Conservation (phyloP, 495 filamentous ascomycete genomes). For the Lepraria neglecta region DNA sequence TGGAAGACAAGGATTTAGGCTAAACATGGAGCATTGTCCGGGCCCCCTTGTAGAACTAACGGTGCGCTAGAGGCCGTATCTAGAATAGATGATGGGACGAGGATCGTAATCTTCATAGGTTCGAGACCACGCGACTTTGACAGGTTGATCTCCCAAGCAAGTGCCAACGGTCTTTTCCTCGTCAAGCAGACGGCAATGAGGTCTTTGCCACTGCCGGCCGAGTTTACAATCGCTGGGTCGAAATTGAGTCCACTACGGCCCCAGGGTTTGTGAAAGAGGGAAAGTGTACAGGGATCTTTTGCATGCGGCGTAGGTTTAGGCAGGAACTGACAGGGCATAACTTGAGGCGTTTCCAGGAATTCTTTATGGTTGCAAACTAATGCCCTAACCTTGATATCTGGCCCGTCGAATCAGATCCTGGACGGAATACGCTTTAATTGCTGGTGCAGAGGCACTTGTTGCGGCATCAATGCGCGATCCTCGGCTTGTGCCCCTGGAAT, state of each 20-base stretch:
- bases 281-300: constrained; percentile 1
- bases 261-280: not conserved
- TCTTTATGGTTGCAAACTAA: not conserved
- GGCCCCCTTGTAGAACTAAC: too few relatives aligned
- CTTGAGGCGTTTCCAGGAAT: constrained; percentile 5
- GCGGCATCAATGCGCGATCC: constrained; percentile 7
- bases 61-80: too few relatives aligned
- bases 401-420: not conserved
- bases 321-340: not conserved
- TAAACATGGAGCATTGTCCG: too few relatives aligned
- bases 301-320: not conserved
- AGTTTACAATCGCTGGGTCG: too few relatives aligned
- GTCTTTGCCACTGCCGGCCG: too few relatives aligned
- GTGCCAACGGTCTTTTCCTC: not conserved
- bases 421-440: not conserved
- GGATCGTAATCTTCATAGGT: not conserved
- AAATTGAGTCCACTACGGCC: not conserved
- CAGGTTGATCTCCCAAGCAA: not conserved
- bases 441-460: not conserved
- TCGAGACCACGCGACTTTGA: constrained; percentile 3
- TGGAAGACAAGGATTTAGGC: too few relatives aligned
- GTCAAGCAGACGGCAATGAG: not conserved
- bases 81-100: too few relatives aligned
- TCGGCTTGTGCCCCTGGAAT: not conserved
- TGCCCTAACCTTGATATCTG: not conserved